Evolutionary conservation across 371 early-diverging fungal species (phyloP), one percentile per base, ranked within the genome.

Genomic region (Mucor plumbeus): DNA sequence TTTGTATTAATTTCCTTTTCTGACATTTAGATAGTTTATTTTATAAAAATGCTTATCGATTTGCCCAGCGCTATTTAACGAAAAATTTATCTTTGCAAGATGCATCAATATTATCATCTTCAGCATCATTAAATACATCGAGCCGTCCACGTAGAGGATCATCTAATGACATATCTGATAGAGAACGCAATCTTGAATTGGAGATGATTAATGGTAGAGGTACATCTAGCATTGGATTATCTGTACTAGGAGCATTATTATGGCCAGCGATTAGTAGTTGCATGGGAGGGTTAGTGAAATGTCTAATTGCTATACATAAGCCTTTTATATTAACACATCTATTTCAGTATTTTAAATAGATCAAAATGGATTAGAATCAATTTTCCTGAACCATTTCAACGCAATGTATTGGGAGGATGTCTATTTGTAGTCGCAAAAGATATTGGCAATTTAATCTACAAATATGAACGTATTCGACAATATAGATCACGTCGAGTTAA

Each of bases 351-450:
- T 39, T 64, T 87, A 13, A 75, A 75, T 38, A 75, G 80, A 40
- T 73, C 84, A 50, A 68, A 82, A 36, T 80, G 78, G 63, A 67
- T 88, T 8, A 65, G 78, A 63, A 74, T 78, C 9, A 67, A 81
- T 26, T 79, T 89, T 61, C 87, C 87, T 0, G 84, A 85, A 17
- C 80, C 84, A 35, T 86, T 88, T 63, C 86, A 87, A 54, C 76
- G 90, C 33, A 87, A 83, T 65, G 59, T 87, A 6, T 56, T 87
- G 4, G 87, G 90, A 43, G 90, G 88, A 0, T 88, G 88, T 64
- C 44, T 89, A 9, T 88, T 88, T 75, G 79, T 89, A 1, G 75
- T 89, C 0, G 70, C 75, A 26, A 89, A 88, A 67, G 81, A 85
- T 77, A 56, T 83, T 48, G 73, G 73, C 26, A 76, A 69, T 64